phyloP scores from a whole-genome alignment of 768 basidiomycete species.

The Asterophora lycoperdoides region DNA sequence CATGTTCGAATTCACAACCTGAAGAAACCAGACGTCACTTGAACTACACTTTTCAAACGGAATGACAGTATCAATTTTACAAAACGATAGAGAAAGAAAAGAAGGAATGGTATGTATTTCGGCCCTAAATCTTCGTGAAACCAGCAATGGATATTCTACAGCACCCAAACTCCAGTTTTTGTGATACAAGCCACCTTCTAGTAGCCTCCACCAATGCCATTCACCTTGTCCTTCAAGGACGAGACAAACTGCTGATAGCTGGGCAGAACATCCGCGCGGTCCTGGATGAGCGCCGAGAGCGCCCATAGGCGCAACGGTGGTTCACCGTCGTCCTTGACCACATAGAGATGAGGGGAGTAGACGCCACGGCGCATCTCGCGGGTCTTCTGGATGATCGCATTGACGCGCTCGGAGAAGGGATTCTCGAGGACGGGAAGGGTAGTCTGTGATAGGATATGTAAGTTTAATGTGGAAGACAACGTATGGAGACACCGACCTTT shows the following conservation, averaged over 20 bases:
- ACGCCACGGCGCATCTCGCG: conserved; percentile 90
- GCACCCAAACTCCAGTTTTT: neutral
- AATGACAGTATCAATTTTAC: conserved; percentile 6
- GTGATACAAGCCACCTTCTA: conserved; percentile 1
- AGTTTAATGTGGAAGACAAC: neutral
- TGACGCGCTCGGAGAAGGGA: conserved; percentile 92
- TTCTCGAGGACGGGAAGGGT: conserved; percentile 92
- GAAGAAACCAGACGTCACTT: no score
- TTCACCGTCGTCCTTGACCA: conserved; percentile 98
- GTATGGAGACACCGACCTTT: conserved; percentile 54
- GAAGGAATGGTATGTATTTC: conserved; percentile 15
- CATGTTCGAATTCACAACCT: no score
- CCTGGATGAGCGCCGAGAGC: conserved; percentile 89
- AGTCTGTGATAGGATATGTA: conserved; percentile 40
- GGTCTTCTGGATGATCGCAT: conserved; percentile 90
- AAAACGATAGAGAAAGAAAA: conserved; percentile 9
- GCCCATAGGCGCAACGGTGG: conserved; percentile 94
- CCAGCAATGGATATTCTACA: conserved; percentile 10
- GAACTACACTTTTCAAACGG: no score
- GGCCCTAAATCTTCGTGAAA: conserved; percentile 13
- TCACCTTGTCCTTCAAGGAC: conserved; percentile 73
- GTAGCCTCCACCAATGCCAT: conserved; percentile 21
- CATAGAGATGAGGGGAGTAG: conserved; percentile 90
- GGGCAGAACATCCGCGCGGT: conserved; percentile 89
- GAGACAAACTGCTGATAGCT: conserved; percentile 95